Evolutionary conservation across 805 yeast species (phyloP).

Genomic region (Teunomyces gatunensis): DNA sequence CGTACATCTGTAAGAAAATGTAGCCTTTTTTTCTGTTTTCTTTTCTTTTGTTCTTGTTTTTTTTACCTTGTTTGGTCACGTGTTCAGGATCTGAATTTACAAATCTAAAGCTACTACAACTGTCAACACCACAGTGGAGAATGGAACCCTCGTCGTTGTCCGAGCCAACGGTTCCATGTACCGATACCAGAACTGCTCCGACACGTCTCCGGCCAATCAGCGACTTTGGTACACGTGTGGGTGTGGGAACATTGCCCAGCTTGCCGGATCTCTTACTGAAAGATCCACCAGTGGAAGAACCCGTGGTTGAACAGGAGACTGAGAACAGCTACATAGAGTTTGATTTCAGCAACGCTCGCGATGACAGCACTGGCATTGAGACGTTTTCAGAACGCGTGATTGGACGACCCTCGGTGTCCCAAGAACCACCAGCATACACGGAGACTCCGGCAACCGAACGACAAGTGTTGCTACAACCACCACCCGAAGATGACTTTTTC

Average conservation of each 20-base stretch:
- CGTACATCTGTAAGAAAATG: slow-evolving; percentile 54
- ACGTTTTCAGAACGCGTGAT: slow-evolving; percentile 6
- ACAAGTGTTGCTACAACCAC: not conserved
- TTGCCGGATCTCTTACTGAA: slow-evolving; percentile 12
- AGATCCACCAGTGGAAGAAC: not conserved
- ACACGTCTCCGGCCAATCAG: not conserved
- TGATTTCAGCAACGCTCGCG: slow-evolving; percentile 18
- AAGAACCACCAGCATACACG: not conserved
- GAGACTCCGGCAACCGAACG: not conserved
- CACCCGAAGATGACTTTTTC: slow-evolving; percentile 24
- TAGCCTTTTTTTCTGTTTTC: not conserved
- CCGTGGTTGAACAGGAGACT: slow-evolving; percentile 1
- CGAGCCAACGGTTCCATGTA: not conserved
- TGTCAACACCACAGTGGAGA: not conserved
- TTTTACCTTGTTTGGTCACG: not conserved
- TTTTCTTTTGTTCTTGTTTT: not conserved
- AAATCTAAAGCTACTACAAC: not conserved
- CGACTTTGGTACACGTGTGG: slow-evolving; percentile 15
- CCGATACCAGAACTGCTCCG: not conserved
- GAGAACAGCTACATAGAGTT: slow-evolving; percentile 27
- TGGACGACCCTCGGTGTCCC: not conserved
- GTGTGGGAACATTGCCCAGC: slow-evolving; percentile 21
- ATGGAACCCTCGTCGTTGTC: not conserved
- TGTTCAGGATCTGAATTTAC: not conserved
- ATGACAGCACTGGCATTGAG: not conserved